Evolutionary conservation across 148 eudicot genomes (phyloP).

Genomic region (Beta vulgaris): DNA sequence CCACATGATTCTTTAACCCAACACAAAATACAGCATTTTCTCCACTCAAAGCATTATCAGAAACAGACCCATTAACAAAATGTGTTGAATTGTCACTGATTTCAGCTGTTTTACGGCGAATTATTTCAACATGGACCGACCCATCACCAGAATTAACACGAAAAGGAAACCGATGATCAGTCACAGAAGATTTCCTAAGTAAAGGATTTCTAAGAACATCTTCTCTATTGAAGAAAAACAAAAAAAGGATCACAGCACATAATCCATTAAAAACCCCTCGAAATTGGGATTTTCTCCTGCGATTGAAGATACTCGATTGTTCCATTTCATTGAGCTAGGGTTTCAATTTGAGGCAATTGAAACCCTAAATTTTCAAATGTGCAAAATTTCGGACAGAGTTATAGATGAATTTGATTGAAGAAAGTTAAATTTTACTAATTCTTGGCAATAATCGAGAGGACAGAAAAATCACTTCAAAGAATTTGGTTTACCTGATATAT

Average conservation of each 20-base stretch:
- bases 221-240: constrained; percentile 53
- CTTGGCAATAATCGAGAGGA: neutral
- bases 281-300: constrained; percentile 33
- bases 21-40: constrained; percentile 46
- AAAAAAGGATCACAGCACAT: constrained; percentile 47
- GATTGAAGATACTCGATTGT: constrained; percentile 19
- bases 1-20: constrained; percentile 50
- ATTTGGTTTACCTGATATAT: constrained; percentile 8
- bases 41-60: constrained; percentile 22
- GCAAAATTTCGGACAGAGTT: neutral
- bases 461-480: neutral
- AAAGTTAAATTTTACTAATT: neutral
- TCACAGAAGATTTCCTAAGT: constrained; percentile 29
- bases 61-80: constrained; percentile 30
- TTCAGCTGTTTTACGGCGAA: constrained; percentile 48
- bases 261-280: constrained; percentile 60
- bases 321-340: constrained; percentile 33
- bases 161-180: constrained; percentile 23
- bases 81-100: constrained; percentile 37
- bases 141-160: constrained; percentile 29
- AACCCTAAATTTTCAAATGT: constrained; percentile 32
- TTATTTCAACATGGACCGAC: constrained; percentile 18
- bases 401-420: neutral
- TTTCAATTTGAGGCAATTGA: constrained; percentile 27
- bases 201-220: constrained; percentile 44